Conservation (phyloP, 78 protist species). For the Speleostelium caveatum region DNA sequence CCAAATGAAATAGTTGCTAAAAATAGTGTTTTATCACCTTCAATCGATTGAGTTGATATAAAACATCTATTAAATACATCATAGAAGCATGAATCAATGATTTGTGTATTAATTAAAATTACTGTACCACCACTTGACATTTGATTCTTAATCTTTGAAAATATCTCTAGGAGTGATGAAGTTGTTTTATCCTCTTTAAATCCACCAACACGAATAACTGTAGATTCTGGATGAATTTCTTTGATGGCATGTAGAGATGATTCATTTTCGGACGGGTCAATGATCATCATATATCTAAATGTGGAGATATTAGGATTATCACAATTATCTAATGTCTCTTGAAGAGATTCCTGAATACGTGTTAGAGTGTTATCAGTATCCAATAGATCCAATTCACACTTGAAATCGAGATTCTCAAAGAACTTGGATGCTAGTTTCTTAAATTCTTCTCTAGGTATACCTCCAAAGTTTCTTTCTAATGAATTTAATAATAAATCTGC, state of each 20-base stretch:
- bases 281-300: slow-evolving; percentile 50
- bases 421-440: slow-evolving; percentile 7
- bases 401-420: slow-evolving; percentile 6
- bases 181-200: slow-evolving; percentile 14
- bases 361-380: slow-evolving; percentile 20
- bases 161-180: background rate
- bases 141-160: slow-evolving; percentile 23
- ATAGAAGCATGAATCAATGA: slow-evolving; percentile 29
- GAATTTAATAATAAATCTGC: slow-evolving; percentile 15
- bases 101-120: slow-evolving; percentile 10
- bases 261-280: slow-evolving; percentile 68
- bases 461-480: slow-evolving; percentile 58
- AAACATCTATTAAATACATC: slow-evolving; percentile 42
- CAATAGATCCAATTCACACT: background rate
- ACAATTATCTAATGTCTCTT: slow-evolving; percentile 3
- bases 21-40: background rate
- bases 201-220: slow-evolving; percentile 44
- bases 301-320: slow-evolving; percentile 36
- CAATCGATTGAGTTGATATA: background rate
- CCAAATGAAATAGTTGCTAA: slow-evolving; percentile 39
- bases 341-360: slow-evolving; percentile 39
- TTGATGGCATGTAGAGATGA: slow-evolving; percentile 19
- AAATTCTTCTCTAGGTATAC: slow-evolving; percentile 25
- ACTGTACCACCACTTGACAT: slow-evolving; percentile 39
- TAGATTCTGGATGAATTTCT: background rate